These are phyloP conservation scores for Sarocladium oryzae DNA, from an alignment of 2,329 filamentous ascomycete genomes.

Conservation along the genomic window DNA sequence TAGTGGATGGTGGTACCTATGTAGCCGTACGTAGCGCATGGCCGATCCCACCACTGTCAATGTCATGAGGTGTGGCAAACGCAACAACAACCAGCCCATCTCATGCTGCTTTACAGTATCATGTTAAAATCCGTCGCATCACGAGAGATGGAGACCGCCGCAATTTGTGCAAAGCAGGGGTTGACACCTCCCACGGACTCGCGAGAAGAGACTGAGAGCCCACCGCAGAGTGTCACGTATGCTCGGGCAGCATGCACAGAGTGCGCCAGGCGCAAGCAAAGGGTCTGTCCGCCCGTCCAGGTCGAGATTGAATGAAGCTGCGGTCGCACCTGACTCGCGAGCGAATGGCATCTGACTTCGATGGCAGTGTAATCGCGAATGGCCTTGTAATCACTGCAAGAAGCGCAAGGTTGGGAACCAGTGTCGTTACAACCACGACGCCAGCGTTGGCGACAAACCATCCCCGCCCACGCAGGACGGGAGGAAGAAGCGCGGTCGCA, in stretches of 20 bases:
- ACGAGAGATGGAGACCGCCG: neutral
- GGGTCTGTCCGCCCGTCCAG: conserved; percentile 17
- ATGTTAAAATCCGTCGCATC: neutral
- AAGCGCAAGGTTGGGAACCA: conserved; percentile 31
- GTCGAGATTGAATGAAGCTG: neutral
- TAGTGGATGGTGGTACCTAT: neutral
- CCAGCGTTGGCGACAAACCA: conserved; percentile 17
- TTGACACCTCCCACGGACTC: neutral
- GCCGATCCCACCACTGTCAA: too few relatives aligned
- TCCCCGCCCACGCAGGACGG: neutral
- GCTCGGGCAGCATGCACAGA: conserved; percentile 33
- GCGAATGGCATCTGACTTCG: conserved; percentile 10
- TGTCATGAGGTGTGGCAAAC: too few relatives aligned
- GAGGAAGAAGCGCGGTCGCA: conserved; percentile 12
- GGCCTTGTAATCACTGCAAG: conserved; percentile 33
- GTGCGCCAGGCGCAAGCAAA: conserved; percentile 34
- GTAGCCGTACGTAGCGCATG: too few relatives aligned
- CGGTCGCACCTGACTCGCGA: neutral
- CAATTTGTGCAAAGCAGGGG: neutral
- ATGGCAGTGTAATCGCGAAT: conserved; percentile 32
- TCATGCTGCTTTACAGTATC: neutral
- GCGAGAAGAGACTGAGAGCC: neutral
- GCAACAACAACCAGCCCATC: too few relatives aligned
- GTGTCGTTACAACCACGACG: conserved; percentile 25
- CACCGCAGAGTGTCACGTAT: neutral